Evolutionary conservation across 2,329 filamentous ascomycete species (phyloP).

Genomic region (Cercospora beticola): DNA sequence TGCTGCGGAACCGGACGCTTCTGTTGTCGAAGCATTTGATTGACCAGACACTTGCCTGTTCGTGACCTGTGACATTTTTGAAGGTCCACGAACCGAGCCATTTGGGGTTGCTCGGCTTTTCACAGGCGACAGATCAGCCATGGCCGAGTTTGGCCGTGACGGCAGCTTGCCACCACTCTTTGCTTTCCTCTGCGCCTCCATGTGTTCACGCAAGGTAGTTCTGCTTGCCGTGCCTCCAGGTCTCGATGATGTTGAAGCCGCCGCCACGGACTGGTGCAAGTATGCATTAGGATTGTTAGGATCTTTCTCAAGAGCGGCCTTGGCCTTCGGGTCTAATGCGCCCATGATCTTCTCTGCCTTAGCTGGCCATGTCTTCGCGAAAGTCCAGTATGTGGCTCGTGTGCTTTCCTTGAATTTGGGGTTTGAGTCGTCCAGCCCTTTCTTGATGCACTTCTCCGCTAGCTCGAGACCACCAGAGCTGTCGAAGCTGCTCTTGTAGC

Average conservation of each 20-base stretch:
- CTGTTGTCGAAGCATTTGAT: slow-evolving; percentile 30
- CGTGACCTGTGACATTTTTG: slow-evolving; percentile 32
- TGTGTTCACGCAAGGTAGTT: slow-evolving; percentile 72
- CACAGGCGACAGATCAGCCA: slow-evolving; percentile 52
- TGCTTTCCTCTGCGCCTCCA: slow-evolving; percentile 71
- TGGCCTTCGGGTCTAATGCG: slow-evolving; percentile 73
- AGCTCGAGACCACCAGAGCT: slow-evolving; percentile 79
- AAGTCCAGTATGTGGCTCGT: slow-evolving; percentile 83
- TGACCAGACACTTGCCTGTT: slow-evolving; percentile 34
- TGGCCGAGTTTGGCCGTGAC: slow-evolving; percentile 59
- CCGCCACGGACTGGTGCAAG: slow-evolving; percentile 50
- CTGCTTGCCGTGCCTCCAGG: slow-evolving; percentile 49
- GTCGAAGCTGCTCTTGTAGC: slow-evolving; percentile 80
- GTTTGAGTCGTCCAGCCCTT: slow-evolving; percentile 84
- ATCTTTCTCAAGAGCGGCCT: slow-evolving; percentile 78
- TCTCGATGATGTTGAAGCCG: slow-evolving; percentile 30
- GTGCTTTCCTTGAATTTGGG: slow-evolving; percentile 85
- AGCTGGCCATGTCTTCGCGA: slow-evolving; percentile 72
- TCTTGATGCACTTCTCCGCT: slow-evolving; percentile 84
- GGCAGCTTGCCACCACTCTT: slow-evolving; percentile 50
- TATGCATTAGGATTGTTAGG: slow-evolving; percentile 70
- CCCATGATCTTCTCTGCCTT: slow-evolving; percentile 76
- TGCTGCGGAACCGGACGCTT: slow-evolving; percentile 28
- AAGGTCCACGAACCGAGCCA: slow-evolving; percentile 30
- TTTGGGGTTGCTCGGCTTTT: slow-evolving; percentile 40